Percentiles rank a stretch among this genome's conserved stretches.
phyloP scores from a whole-genome alignment of 495 filamentous ascomycete species.

The Evernia prunastri region DNA sequence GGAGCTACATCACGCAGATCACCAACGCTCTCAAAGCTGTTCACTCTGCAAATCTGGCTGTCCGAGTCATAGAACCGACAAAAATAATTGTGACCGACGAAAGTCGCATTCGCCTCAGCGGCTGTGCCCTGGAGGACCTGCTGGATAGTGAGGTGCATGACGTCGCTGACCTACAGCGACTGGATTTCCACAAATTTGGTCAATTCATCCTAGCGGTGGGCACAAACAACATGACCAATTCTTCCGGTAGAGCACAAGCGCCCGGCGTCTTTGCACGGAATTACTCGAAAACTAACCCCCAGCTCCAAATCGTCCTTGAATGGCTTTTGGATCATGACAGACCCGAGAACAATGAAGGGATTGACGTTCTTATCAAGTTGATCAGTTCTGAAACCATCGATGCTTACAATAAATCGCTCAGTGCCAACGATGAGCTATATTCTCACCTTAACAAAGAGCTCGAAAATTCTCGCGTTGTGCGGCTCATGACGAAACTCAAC shows the following conservation, averaged over 20 bases:
- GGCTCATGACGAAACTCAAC: constrained; percentile 75
- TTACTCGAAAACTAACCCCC: constrained; percentile 65
- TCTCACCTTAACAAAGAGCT: constrained; percentile 69
- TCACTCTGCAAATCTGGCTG: constrained; percentile 73
- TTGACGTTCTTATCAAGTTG: constrained; percentile 68
- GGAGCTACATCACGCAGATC: constrained; percentile 90
- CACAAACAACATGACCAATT: constrained; percentile 51
- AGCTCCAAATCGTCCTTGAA: constrained; percentile 65
- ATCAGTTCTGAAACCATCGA: constrained; percentile 67
- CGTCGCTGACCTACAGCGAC: constrained; percentile 70
- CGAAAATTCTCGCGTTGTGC: constrained; percentile 82
- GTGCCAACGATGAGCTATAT: constrained; percentile 65
- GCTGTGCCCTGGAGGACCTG: constrained; percentile 82
- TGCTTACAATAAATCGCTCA: constrained; percentile 66
- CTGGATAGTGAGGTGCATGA: constrained; percentile 66
- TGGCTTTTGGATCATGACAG: constrained; percentile 62
- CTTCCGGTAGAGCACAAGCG: constrained; percentile 51
- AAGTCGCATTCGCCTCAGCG: constrained; percentile 79
- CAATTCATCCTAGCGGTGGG: constrained; percentile 74
- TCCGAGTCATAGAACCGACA: constrained; percentile 71
- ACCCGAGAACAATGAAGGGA: constrained; percentile 50
- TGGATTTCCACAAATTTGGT: constrained; percentile 83
- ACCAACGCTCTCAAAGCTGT: constrained; percentile 82
- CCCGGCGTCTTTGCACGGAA: constrained; percentile 49
- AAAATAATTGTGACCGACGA: constrained; percentile 73